Evolutionary conservation across 78 protist genomes (phyloP).

Genomic region (Dictyostelium capitatum): DNA sequence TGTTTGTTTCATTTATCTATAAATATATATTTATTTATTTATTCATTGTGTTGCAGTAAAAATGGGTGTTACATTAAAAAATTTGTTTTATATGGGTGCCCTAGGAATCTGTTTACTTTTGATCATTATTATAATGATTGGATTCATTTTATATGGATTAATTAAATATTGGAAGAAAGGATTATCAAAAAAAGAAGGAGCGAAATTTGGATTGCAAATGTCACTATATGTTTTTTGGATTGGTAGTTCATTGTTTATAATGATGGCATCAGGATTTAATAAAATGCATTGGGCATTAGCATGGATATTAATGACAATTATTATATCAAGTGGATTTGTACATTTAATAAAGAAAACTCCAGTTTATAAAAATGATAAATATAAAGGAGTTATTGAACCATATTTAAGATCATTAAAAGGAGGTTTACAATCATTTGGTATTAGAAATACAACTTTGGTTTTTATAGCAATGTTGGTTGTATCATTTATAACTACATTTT

Average conservation of each 20-base stretch:
- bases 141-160: neutral
- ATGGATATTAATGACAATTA: slow-evolving; percentile 6
- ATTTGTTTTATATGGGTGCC: slow-evolving; percentile 1
- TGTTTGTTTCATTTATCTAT: too few relatives aligned
- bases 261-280: slow-evolving; percentile 40
- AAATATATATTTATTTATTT: too few relatives aligned
- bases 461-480: neutral
- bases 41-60: too few relatives aligned
- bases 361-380: neutral
- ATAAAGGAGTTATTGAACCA: neutral
- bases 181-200: slow-evolving; percentile 12
- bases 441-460: neutral
- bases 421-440: neutral
- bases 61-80: neutral
- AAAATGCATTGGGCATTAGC: slow-evolving; percentile 29
- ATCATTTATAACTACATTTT: slow-evolving; percentile 7
- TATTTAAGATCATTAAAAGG: neutral
- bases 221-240: slow-evolving; percentile 27
- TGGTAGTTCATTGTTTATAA: slow-evolving; percentile 14
- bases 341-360: neutral
- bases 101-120: neutral
- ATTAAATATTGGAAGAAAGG: neutral
- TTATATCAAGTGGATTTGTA: slow-evolving; percentile 9
- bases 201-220: neutral
- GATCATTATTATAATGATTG: neutral